A percentile compares a stretch with the other conserved stretches of the same genome.
These are phyloP conservation scores for Umbellularia californica DNA, from an alignment of 164 flowering plant species.

Conservation along the genomic window DNA sequence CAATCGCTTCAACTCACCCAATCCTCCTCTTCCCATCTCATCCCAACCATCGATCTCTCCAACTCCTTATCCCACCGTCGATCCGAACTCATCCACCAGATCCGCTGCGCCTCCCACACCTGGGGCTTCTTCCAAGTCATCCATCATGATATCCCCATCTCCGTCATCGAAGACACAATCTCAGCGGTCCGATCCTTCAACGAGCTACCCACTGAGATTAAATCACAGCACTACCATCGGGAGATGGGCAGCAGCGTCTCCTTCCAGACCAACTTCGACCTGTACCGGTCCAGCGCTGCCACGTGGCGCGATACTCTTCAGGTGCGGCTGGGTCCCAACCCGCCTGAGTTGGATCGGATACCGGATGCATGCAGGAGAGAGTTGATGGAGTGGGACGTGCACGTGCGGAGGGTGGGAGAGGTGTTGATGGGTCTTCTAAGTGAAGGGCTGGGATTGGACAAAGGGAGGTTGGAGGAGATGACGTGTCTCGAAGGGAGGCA, in stretches of 20 bases:
- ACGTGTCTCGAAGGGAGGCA: constrained; percentile 32
- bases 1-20: constrained; percentile 10
- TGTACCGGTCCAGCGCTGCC: constrained; percentile 25
- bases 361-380: constrained; percentile 27
- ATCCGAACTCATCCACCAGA: constrained; percentile 11
- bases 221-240: constrained; percentile 10
- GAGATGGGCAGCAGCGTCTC: constrained; percentile 1
- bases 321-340: constrained; percentile 14
- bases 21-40: background rate
- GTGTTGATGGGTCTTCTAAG: constrained; percentile 39
- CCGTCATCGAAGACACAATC: constrained; percentile 10
- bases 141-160: constrained; percentile 21
- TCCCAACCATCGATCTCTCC: constrained; percentile 29
- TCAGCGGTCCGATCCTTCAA: constrained; percentile 2
- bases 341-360: constrained; percentile 1
- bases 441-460: constrained; percentile 54
- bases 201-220: constrained; percentile 4
- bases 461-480: constrained; percentile 34
- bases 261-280: constrained; percentile 18
- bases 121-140: constrained; percentile 29
- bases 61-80: background rate
- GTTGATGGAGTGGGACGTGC: constrained; percentile 39
- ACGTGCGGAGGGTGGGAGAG: constrained; percentile 29
- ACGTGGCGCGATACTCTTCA: constrained; percentile 27
- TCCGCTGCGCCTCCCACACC: constrained; percentile 14